These are phyloP conservation scores for Malania oleifera DNA, from an alignment of 164 flowering plant species.

Conservation along the genomic window DNA sequence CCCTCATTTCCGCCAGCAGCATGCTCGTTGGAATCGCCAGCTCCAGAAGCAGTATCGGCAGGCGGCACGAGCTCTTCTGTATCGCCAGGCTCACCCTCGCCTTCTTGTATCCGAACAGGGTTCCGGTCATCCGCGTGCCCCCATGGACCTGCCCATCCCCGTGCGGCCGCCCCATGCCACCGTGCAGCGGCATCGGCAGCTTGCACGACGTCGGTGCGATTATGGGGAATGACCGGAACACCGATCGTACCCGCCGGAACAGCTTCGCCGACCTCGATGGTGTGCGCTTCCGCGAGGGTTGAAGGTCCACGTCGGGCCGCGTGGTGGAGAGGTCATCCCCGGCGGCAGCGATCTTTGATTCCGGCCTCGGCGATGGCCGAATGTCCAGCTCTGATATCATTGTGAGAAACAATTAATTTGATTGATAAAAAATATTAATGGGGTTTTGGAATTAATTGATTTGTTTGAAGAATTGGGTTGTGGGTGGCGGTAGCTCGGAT, in stretches of 20 bases:
- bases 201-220: constrained; percentile 49
- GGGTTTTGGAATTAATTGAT: too few species aligned
- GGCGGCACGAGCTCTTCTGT: constrained; percentile 53
- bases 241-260: constrained; percentile 46
- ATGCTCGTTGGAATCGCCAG: constrained; percentile 58
- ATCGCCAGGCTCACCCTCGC: constrained; percentile 56
- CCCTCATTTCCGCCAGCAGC: constrained; percentile 68
- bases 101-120: constrained; percentile 65
- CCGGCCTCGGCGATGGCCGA: too few species aligned
- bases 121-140: constrained; percentile 57
- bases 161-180: constrained; percentile 13
- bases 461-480: too few species aligned
- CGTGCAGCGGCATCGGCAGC: constrained; percentile 35
- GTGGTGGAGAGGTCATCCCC: too few species aligned
- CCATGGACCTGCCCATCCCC: constrained; percentile 31
- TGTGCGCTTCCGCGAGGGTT: constrained; percentile 30
- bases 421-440: too few species aligned
- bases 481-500: too few species aligned
- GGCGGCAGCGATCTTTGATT: too few species aligned
- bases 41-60: constrained; percentile 66
- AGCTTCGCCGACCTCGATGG: constrained; percentile 26
- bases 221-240: constrained; percentile 66
- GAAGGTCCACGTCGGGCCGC: not conserved
- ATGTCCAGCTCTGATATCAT: too few species aligned
- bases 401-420: too few species aligned